Conservation (phyloP, 108 stramenopile species). For the Nitzschia sp. region DNA sequence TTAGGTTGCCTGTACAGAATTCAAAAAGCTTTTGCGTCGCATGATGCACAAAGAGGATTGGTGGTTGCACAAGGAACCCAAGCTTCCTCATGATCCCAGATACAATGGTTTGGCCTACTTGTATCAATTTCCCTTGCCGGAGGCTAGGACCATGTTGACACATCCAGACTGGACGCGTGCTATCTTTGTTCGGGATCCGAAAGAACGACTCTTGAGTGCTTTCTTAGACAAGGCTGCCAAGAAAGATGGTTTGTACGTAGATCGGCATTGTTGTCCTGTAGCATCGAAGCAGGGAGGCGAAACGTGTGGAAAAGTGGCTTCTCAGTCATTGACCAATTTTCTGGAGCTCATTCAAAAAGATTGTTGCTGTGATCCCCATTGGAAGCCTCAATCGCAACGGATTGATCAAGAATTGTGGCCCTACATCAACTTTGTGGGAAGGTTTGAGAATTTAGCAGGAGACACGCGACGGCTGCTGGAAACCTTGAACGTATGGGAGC, state of each 20-base stretch:
- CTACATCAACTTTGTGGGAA: constrained; percentile 46
- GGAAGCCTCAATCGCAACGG: constrained; percentile 39
- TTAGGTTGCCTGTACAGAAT: constrained; percentile 37
- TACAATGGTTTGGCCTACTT: constrained; percentile 51
- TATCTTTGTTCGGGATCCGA: constrained; percentile 67
- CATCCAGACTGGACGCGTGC: constrained; percentile 52
- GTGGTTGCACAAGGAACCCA: constrained; percentile 19
- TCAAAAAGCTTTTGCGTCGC: constrained; percentile 47
- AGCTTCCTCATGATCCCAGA: constrained; percentile 40
- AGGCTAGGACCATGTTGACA: constrained; percentile 49
- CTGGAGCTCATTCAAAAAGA: constrained; percentile 8
- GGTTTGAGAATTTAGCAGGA: constrained; percentile 31
- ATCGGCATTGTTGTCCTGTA: constrained; percentile 15
- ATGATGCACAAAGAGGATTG: constrained; percentile 47
- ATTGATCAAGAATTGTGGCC: constrained; percentile 45
- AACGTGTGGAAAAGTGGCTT: constrained; percentile 18
- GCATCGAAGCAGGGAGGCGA: neutral
- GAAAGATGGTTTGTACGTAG: constrained; percentile 26
- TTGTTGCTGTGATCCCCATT: constrained; percentile 43
- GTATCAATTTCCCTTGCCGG: constrained; percentile 36
- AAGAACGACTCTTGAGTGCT: constrained; percentile 52
- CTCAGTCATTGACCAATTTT: constrained; percentile 31
- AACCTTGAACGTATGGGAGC: constrained; percentile 30
- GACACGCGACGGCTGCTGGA: constrained; percentile 42
- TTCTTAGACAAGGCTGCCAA: constrained; percentile 50